Evolutionary conservation across 495 filamentous ascomycete species (phyloP).

Genomic region (Chaetomium cochliodes): DNA sequence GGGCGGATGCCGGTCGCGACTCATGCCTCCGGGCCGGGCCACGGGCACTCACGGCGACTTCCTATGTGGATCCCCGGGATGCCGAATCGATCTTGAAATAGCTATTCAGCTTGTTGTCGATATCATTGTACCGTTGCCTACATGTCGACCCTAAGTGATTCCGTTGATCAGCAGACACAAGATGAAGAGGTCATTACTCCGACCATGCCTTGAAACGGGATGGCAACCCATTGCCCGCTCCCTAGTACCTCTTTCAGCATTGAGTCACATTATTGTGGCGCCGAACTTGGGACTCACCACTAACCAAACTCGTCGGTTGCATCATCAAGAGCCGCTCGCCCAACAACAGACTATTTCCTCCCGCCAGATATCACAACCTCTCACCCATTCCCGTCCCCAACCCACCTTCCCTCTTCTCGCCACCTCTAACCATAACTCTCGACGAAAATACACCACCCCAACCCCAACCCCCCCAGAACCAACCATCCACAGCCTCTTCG

Average conservation of each 20-base stretch:
- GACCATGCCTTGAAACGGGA: slow-evolving; percentile 6
- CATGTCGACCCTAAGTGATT: too few species aligned
- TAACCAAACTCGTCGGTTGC: neutral
- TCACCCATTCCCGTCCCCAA: neutral
- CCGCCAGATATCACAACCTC: neutral
- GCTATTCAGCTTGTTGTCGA: neutral
- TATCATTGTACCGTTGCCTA: too few species aligned
- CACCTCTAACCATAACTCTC: neutral
- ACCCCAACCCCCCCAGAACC: slow-evolving; percentile 19
- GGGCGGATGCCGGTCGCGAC: slow-evolving; percentile 7
- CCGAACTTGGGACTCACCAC: neutral
- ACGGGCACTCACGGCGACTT: neutral
- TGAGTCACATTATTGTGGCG: neutral
- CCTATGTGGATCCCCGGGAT: neutral
- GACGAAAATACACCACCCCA: neutral
- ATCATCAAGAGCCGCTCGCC: neutral
- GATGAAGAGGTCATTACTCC: slow-evolving; percentile 14
- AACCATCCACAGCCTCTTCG: slow-evolving; percentile 31
- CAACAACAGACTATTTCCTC: neutral
- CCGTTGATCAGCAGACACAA: neutral
- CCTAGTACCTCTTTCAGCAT: neutral
- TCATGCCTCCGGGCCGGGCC: neutral
- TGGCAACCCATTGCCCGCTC: slow-evolving; percentile 9
- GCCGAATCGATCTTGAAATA: neutral
- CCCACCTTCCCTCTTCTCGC: too few species aligned